A percentile compares a stretch with the other conserved stretches of the same genome.
Evolutionary conservation across 148 eudicot genomes (phyloP).

Genomic region (Rhododendron williamsianum): DNA sequence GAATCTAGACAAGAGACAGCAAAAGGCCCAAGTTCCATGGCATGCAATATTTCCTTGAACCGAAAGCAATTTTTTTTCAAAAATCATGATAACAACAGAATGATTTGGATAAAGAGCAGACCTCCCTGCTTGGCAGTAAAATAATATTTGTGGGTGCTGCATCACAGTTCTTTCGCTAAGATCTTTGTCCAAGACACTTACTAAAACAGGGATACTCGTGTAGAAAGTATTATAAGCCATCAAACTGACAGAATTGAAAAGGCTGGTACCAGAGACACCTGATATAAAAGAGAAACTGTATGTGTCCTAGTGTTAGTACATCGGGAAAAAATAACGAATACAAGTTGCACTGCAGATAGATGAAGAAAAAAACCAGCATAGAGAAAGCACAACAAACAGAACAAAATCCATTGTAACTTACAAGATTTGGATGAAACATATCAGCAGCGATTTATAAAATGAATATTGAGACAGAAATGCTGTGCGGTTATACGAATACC

Average conservation of each 20-base stretch:
- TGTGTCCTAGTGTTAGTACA: constrained; percentile 34
- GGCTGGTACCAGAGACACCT: constrained; percentile 97
- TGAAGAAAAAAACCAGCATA: neutral
- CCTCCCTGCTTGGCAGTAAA: constrained; percentile 99
- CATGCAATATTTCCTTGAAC: neutral
- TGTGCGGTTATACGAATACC: constrained; percentile 95
- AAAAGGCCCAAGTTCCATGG: constrained; percentile 4
- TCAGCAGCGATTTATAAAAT: constrained; percentile 85
- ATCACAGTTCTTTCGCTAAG: constrained; percentile 87
- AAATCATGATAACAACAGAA: neutral
- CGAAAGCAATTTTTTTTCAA: neutral
- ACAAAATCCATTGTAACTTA: constrained; percentile 30
- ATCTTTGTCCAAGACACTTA: constrained; percentile 91
- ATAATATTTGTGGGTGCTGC: constrained; percentile 97
- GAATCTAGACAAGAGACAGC: constrained; percentile 2
- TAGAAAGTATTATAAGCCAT: constrained; percentile 98
- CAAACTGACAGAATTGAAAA: constrained; percentile 95
- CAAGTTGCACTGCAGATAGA: neutral
- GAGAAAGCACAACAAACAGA: neutral
- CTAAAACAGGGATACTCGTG: constrained; percentile 94
- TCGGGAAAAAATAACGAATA: constrained; percentile 3
- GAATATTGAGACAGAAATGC: constrained; percentile 97
- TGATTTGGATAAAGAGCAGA: neutral
- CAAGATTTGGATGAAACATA: constrained; percentile 97
- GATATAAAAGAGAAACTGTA: constrained; percentile 92